Evolutionary conservation across 1,284 basidiomycete genomes (phyloP).

Genomic region (Microbotryum lychnidis-dioicae): DNA sequence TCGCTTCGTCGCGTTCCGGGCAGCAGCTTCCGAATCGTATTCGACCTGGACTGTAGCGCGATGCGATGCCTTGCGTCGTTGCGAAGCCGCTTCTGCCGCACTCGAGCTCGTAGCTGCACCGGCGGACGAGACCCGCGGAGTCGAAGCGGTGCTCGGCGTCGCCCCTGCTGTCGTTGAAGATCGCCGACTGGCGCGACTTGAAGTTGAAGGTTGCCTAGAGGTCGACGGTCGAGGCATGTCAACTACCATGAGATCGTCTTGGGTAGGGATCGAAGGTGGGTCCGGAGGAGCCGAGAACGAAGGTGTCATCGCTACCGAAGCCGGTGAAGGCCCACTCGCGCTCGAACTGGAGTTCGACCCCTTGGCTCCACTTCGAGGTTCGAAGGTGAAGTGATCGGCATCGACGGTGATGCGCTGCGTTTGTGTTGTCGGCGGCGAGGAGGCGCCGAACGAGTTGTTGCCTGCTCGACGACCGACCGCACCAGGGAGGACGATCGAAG

Average conservation of each 20-base stretch:
- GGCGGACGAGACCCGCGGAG: not conserved
- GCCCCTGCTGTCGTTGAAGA: too few relatives aligned
- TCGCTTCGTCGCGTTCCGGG: too few relatives aligned
- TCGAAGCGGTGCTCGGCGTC: too few relatives aligned
- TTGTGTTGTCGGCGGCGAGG: constrained; percentile 21
- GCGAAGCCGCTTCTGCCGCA: constrained; percentile 6
- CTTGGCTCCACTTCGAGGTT: constrained; percentile 7
- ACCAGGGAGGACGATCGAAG: constrained; percentile 1
- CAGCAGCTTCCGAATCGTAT: constrained; percentile 50
- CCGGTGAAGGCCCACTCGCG: not conserved
- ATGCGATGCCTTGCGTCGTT: constrained; percentile 42
- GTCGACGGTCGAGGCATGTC: constrained; percentile 6
- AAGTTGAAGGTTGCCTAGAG: not conserved
- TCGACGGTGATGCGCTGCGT: constrained; percentile 24
- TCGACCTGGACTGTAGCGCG: constrained; percentile 88
- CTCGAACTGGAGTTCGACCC: not conserved
- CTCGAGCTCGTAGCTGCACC: not conserved
- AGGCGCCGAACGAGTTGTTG: not conserved
- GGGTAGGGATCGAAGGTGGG: not conserved
- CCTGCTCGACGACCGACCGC: constrained; percentile 7
- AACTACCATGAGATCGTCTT: not conserved
- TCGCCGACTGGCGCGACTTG: too few relatives aligned
- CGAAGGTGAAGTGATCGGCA: constrained; percentile 30
- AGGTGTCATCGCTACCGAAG: not conserved
- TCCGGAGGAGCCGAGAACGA: constrained; percentile 20